A percentile compares a stretch with the other conserved stretches of the same genome.
Conservation (phyloP, 768 basidiomycete genomes). For the Collybia sordida region DNA sequence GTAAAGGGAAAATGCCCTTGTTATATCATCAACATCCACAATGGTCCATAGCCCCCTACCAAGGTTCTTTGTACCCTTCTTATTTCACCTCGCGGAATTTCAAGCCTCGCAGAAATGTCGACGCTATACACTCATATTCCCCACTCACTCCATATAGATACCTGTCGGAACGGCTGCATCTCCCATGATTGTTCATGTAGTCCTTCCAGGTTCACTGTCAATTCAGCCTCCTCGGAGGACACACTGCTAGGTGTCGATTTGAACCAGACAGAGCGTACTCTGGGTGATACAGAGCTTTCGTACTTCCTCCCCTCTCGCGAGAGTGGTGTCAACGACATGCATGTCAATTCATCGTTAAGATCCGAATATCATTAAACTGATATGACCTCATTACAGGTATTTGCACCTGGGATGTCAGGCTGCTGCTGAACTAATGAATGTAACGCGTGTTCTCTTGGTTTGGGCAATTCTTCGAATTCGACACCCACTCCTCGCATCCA, state of each 20-base stretch:
- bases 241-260: conserved; percentile 13
- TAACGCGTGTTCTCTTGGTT: conserved; percentile 49
- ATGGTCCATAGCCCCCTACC: too few relatives aligned
- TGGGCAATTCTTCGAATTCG: conserved; percentile 74
- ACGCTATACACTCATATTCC: too few relatives aligned
- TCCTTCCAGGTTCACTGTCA: neutral
- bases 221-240: conserved; percentile 15
- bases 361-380: neutral
- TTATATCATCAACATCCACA: too few relatives aligned
- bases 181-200: too few relatives aligned
- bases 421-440: conserved; percentile 37
- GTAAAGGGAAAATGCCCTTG: too few relatives aligned
- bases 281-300: conserved; percentile 77
- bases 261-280: conserved; percentile 41
- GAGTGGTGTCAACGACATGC: conserved; percentile 88
- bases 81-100: too few relatives aligned
- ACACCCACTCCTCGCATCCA: conserved; percentile 72
- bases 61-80: too few relatives aligned
- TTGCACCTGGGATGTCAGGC: conserved; percentile 70
- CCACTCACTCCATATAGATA: too few relatives aligned
- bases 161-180: too few relatives aligned
- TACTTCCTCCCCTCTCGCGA: conserved; percentile 82
- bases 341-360: conserved; percentile 16
- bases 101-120: too few relatives aligned
- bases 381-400: conserved; percentile 52